These are phyloP conservation scores for Pseudocercospora pini-densiflorae DNA, from an alignment of 2,329 filamentous ascomycete genomes.

Conservation along the genomic window DNA sequence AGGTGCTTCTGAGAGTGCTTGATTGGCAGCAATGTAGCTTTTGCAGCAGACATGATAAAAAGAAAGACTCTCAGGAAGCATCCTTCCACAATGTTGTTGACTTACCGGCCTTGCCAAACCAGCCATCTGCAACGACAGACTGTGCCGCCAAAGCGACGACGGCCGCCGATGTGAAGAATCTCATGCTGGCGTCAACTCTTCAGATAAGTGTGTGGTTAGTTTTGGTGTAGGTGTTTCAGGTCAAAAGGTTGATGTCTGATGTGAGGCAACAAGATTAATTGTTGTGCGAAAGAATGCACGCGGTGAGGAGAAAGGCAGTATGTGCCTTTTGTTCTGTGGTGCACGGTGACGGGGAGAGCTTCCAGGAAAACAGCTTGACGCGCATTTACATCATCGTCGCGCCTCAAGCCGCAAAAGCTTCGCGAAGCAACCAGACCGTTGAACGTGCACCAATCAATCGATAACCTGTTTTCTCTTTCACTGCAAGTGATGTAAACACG, in stretches of 20 bases:
- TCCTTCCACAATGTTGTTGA: conserved; percentile 20
- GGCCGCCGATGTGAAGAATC: conserved; percentile 71
- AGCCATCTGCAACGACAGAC: conserved; percentile 72
- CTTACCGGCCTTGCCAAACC: conserved; percentile 86
- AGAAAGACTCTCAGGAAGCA: not conserved
- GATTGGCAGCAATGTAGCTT: not conserved
- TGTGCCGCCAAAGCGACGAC: conserved; percentile 74
- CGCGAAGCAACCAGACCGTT: not conserved
- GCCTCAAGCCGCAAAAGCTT: not conserved
- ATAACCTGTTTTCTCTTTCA: conserved; percentile 5
- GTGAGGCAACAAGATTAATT: not conserved
- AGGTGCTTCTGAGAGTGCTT: not conserved
- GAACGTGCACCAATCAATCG: not conserved
- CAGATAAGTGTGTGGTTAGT: conserved; percentile 13
- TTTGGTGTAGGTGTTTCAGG: not conserved
- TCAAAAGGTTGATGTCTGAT: not conserved
- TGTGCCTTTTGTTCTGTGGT: not conserved
- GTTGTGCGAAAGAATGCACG: conserved; percentile 6
- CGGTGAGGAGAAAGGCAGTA: not conserved
- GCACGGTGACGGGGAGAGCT: not conserved
- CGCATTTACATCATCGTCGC: not conserved
- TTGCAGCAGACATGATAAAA: not conserved
- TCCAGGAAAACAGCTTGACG: not conserved
- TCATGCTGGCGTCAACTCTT: conserved; percentile 63
- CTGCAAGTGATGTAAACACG: not conserved